phyloP scores from a whole-genome alignment of 805 yeast genomes.

The Komagataella mondaviorum region DNA sequence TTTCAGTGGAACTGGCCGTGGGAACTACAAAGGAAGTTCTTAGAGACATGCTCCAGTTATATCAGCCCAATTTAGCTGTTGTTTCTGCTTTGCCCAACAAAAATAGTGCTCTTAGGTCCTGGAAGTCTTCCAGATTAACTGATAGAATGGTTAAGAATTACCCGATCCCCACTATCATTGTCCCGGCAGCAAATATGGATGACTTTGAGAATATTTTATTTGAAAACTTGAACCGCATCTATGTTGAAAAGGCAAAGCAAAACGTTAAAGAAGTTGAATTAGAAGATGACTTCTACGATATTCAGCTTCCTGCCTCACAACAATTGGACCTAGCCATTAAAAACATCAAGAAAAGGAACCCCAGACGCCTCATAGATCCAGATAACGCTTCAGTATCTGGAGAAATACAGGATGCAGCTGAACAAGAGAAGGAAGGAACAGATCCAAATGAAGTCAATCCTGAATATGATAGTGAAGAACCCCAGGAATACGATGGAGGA shows the following conservation, averaged over 20 bases:
- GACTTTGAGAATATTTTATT: conserved; percentile 33
- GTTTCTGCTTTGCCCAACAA: conserved; percentile 38
- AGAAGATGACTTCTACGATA: conserved; percentile 6
- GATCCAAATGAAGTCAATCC: not conserved
- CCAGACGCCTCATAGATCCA: not conserved
- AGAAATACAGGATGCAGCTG: not conserved
- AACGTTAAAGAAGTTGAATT: conserved; percentile 8
- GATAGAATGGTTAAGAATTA: conserved; percentile 52
- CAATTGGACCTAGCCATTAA: not conserved
- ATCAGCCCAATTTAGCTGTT: conserved; percentile 45
- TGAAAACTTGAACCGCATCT: conserved; percentile 15
- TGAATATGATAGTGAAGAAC: not conserved
- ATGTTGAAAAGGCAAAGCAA: conserved; percentile 4
- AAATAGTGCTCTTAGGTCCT: conserved; percentile 39
- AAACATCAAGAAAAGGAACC: not conserved
- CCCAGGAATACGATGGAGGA: not conserved
- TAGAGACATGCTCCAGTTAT: conserved; percentile 44
- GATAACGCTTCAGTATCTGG: not conserved
- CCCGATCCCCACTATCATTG: conserved; percentile 54
- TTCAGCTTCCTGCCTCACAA: not conserved
- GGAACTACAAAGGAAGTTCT: conserved; percentile 44
- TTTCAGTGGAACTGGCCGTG: conserved; percentile 48
- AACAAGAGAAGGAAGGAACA: not conserved
- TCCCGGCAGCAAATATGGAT: conserved; percentile 46
- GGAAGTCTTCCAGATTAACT: conserved; percentile 50